A percentile compares a stretch with the other conserved stretches of the same genome.
Conservation (phyloP, 192 early-diverging fungal genomes). For the Coemansia aciculifera region DNA sequence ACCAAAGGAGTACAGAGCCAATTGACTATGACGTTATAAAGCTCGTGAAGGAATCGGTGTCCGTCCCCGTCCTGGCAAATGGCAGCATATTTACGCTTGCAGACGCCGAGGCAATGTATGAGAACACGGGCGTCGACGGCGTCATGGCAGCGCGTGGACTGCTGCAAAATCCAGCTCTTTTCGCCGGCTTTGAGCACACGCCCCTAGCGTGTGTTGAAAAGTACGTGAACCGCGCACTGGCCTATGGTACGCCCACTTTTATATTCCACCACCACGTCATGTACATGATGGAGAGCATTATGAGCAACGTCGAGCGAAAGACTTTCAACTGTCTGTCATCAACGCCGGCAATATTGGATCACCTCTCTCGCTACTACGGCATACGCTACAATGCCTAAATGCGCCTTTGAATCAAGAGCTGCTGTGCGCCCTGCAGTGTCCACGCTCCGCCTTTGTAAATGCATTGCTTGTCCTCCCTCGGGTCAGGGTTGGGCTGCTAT, state of each 20-base stretch:
- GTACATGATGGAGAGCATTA: slow-evolving; percentile 87
- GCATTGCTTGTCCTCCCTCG: not conserved
- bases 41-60: slow-evolving; percentile 76
- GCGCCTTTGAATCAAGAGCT: not conserved
- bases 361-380: slow-evolving; percentile 63
- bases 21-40: slow-evolving; percentile 80
- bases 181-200: slow-evolving; percentile 76
- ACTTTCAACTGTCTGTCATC: slow-evolving; percentile 85
- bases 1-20: slow-evolving; percentile 78
- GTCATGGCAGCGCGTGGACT: slow-evolving; percentile 93
- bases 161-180: slow-evolving; percentile 90
- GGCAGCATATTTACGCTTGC: slow-evolving; percentile 75
- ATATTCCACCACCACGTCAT: slow-evolving; percentile 95
- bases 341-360: slow-evolving; percentile 77
- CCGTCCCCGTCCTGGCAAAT: slow-evolving; percentile 86
- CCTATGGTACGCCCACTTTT: slow-evolving; percentile 79
- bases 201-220: slow-evolving; percentile 76
- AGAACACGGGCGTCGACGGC: slow-evolving; percentile 75
- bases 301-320: slow-evolving; percentile 72
- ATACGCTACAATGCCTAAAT: slow-evolving; percentile 20
- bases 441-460: not conserved
- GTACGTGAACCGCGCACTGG: slow-evolving; percentile 68
- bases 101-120: slow-evolving; percentile 78
- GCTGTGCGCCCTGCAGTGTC: not conserved
- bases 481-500: not conserved